These are phyloP conservation scores for Wickerhamomyces ciferrii DNA, from an alignment of 805 yeast genomes.

Conservation along the genomic window DNA sequence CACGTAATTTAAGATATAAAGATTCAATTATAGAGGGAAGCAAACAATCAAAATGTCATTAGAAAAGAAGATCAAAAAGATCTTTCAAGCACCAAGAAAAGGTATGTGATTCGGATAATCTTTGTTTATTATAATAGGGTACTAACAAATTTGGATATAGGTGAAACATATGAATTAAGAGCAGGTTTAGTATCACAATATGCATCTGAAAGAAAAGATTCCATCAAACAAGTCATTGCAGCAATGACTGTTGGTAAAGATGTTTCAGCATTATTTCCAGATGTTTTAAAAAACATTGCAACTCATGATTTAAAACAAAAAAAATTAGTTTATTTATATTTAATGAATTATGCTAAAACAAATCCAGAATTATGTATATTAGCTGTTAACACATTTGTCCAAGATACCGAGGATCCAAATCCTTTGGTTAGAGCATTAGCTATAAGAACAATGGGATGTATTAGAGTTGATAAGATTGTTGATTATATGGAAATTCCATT, in stretches of 20 bases:
- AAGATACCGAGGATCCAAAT: slow-evolving; percentile 93
- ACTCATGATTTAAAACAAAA: slow-evolving; percentile 96
- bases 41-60: slow-evolving; percentile 24
- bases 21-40: not conserved
- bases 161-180: slow-evolving; percentile 87
- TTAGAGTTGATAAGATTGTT: slow-evolving; percentile 90
- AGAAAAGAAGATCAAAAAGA: slow-evolving; percentile 47
- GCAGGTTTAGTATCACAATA: slow-evolving; percentile 91
- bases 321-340: slow-evolving; percentile 87
- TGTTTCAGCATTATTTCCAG: slow-evolving; percentile 91
- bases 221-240: slow-evolving; percentile 93
- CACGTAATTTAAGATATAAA: no score
- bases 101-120: slow-evolving; percentile 24
- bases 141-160: slow-evolving; percentile 26
- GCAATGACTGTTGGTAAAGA: slow-evolving; percentile 99
- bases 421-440: slow-evolving; percentile 96
- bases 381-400: slow-evolving; percentile 95
- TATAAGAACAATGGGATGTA: slow-evolving; percentile 97
- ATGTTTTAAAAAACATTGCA: slow-evolving; percentile 92
- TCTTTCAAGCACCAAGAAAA: slow-evolving; percentile 53
- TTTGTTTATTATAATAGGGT: not conserved
- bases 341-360: slow-evolving; percentile 96
- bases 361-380: slow-evolving; percentile 94
- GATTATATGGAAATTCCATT: slow-evolving; percentile 92
- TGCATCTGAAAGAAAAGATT: slow-evolving; percentile 92